phyloP scores from a whole-genome alignment of 2,329 filamentous ascomycete genomes.

The Cladosporium sp. region DNA sequence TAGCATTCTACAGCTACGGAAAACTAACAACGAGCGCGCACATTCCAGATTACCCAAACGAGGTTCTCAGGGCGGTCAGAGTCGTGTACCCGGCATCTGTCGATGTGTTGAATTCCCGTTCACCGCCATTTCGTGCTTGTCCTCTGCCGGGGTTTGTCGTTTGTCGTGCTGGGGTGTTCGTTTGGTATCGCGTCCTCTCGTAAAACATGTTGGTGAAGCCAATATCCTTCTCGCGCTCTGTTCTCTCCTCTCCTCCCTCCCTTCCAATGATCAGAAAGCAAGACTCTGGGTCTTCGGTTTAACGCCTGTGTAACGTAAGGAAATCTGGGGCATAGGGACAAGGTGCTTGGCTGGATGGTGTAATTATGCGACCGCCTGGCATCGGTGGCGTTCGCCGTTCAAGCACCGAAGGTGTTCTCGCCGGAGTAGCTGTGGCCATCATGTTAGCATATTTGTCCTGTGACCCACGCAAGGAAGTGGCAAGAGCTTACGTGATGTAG shows the following conservation, averaged over 20 bases:
- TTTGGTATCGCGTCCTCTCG: conserved; percentile 11
- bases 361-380: conserved; percentile 6
- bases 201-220: conserved; percentile 11
- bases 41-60: not conserved
- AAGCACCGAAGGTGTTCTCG: conserved; percentile 90
- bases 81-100: not conserved
- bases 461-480: not conserved
- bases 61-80: not conserved
- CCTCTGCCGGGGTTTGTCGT: not conserved
- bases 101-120: not conserved
- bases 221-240: not conserved
- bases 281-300: conserved; percentile 4
- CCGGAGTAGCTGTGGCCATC: conserved; percentile 68
- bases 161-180: conserved; percentile 7
- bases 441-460: conserved; percentile 18
- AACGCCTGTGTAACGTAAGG: conserved; percentile 13
- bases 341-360: conserved; percentile 1
- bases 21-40: not conserved
- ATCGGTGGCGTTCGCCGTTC: conserved; percentile 8
- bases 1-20: not conserved
- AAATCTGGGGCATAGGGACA: conserved; percentile 7
- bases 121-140: conserved; percentile 12
- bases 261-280: conserved; percentile 4
- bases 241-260: not conserved
- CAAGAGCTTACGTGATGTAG: conserved; percentile 78